Evolutionary conservation across 2,329 filamentous ascomycete genomes (phyloP).

Genomic region (Escovopsis weberi): DNA sequence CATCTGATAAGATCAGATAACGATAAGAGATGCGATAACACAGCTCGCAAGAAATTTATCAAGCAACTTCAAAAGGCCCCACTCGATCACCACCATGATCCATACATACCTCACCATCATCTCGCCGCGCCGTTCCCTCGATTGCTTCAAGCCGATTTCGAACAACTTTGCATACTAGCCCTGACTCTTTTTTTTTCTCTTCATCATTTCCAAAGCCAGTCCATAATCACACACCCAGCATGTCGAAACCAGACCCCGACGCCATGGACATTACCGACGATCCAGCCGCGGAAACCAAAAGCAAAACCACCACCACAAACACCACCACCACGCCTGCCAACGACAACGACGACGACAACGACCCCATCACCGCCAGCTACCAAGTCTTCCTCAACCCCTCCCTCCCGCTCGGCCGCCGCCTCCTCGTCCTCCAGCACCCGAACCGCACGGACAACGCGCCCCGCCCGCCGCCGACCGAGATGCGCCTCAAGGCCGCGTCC

Average conservation of each 20-base stretch:
- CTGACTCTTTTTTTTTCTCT: not conserved
- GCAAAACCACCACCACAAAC: no score
- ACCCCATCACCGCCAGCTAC: conserved; percentile 63
- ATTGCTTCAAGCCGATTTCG: not conserved
- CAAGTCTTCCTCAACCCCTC: conserved; percentile 73
- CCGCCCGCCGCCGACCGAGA: conserved; percentile 44
- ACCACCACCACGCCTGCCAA: conserved; percentile 6
- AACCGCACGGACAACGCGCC: conserved; percentile 49
- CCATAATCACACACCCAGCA: not conserved
- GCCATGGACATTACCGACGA: conserved; percentile 12
- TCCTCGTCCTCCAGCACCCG: conserved; percentile 80
- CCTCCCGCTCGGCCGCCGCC: conserved; percentile 44
- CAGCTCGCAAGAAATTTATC: conserved; percentile 2
- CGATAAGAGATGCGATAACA: conserved; percentile 4
- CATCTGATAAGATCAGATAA: conserved; percentile 14
- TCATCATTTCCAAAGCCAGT: no score
- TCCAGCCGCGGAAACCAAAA: not conserved
- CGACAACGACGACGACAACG: conserved; percentile 29
- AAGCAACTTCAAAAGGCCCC: conserved; percentile 1
- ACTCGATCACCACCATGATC: no score
- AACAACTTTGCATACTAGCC: not conserved
- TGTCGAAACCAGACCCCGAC: conserved; percentile 7
- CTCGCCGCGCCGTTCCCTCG: not conserved
- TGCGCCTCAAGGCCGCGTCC: conserved; percentile 68
- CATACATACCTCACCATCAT: not conserved